Evolutionary conservation across 352 stramenopile genomes (phyloP).

Genomic region (Peronospora destructor): DNA sequence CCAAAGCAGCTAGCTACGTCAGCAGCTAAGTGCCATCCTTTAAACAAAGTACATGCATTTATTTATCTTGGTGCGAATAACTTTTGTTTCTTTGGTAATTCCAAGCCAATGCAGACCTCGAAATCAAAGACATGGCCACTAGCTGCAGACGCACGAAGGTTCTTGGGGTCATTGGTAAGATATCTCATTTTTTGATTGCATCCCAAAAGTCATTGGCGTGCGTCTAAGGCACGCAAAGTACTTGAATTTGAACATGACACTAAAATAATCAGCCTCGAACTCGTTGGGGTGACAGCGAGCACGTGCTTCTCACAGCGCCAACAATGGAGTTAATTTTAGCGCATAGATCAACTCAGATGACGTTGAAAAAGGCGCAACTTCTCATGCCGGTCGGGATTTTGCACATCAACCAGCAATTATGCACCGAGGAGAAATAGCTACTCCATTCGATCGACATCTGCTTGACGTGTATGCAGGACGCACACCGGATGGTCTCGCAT

Average conservation of each 20-base stretch:
- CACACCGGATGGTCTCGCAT: conserved; percentile 43
- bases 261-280: neutral
- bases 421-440: conserved; percentile 16
- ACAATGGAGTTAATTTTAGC: conserved; percentile 14
- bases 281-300: conserved; percentile 12
- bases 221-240: no score
- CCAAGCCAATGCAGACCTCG: no score
- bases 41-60: neutral
- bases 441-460: conserved; percentile 56
- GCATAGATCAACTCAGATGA: conserved; percentile 11
- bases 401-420: conserved; percentile 3
- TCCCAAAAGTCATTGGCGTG: no score
- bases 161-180: no score
- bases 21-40: conserved; percentile 20
- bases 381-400: conserved; percentile 9
- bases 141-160: no score
- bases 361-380: conserved; percentile 23
- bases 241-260: no score
- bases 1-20: conserved; percentile 48
- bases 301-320: conserved; percentile 3
- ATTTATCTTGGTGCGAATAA: no score
- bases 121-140: no score
- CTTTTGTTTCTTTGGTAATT: no score
- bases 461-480: conserved; percentile 50
- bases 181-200: no score